These are phyloP conservation scores for Aspergillus hiratsukae DNA, from an alignment of 2,329 filamentous ascomycete genomes.

Conservation along the genomic window DNA sequence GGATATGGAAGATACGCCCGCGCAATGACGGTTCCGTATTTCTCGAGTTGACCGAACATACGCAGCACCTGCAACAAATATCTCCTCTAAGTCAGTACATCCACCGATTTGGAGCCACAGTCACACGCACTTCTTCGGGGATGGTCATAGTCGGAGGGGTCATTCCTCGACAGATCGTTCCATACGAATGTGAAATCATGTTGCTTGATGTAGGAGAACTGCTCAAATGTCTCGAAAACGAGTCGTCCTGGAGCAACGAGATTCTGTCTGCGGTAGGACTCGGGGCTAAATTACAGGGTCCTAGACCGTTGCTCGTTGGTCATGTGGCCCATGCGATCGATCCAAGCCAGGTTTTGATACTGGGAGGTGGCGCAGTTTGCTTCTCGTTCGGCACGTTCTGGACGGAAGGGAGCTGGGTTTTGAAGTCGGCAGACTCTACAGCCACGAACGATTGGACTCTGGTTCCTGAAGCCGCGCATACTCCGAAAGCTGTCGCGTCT, in stretches of 20 bases:
- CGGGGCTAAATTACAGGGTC: constrained; percentile 25
- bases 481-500: constrained; percentile 6
- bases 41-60: constrained; percentile 25
- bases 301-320: constrained; percentile 67
- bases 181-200: constrained; percentile 52
- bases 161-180: constrained; percentile 30
- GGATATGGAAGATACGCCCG: constrained; percentile 58
- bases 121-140: constrained; percentile 43
- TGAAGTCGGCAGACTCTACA: constrained; percentile 32
- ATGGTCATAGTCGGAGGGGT: constrained; percentile 53
- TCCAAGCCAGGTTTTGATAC: constrained; percentile 53
- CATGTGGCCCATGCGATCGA: constrained; percentile 52
- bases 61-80: constrained; percentile 17
- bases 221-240: constrained; percentile 14
- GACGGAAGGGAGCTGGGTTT: constrained; percentile 59
- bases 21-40: constrained; percentile 28
- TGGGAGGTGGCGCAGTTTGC: constrained; percentile 80
- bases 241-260: constrained; percentile 17
- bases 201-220: constrained; percentile 27
- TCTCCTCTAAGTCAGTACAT: constrained; percentile 29
- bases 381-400: constrained; percentile 88
- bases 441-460: constrained; percentile 31
- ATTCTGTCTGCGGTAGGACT: constrained; percentile 26
- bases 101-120: constrained; percentile 49
- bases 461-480: constrained; percentile 16